phyloP scores from a whole-genome alignment of 2,329 filamentous ascomycete genomes.

The Dendryphion nanum region DNA sequence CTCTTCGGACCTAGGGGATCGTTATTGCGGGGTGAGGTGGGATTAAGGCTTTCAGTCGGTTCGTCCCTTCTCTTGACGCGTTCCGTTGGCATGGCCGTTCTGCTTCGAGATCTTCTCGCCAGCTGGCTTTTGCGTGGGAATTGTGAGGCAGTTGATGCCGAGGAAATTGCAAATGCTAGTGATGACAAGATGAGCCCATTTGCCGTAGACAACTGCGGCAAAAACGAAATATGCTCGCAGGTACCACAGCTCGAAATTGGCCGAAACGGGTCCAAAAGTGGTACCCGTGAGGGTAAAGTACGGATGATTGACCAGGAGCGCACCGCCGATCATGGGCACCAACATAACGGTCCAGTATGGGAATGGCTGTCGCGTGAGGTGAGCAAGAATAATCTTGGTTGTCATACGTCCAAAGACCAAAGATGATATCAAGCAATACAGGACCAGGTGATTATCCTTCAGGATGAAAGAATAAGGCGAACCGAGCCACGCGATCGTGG shows the following conservation, averaged over 20 bases:
- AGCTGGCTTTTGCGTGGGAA: slow-evolving; percentile 44
- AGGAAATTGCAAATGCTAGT: slow-evolving; percentile 88
- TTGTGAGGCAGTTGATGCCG: slow-evolving; percentile 92
- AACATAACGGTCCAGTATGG: slow-evolving; percentile 96
- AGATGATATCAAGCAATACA: slow-evolving; percentile 92
- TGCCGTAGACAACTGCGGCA: slow-evolving; percentile 80
- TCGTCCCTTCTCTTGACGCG: slow-evolving; percentile 20
- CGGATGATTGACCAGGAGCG: slow-evolving; percentile 78
- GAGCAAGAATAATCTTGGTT: slow-evolving; percentile 97
- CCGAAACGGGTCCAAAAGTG: slow-evolving; percentile 60
- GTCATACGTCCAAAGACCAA: slow-evolving; percentile 98
- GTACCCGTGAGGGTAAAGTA: slow-evolving; percentile 50
- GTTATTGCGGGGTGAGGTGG: too few relatives aligned
- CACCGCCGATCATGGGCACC: slow-evolving; percentile 80
- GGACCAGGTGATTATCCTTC: slow-evolving; percentile 79
- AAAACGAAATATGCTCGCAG: slow-evolving; percentile 83
- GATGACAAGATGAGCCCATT: slow-evolving; percentile 90
- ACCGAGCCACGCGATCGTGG: slow-evolving; percentile 80
- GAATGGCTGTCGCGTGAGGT: slow-evolving; percentile 89
- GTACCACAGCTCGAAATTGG: slow-evolving; percentile 71
- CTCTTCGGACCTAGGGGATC: too few relatives aligned
- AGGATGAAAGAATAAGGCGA: slow-evolving; percentile 83
- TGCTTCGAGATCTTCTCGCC: slow-evolving; percentile 25
- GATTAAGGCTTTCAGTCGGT: not conserved
- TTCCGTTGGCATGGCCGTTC: slow-evolving; percentile 29